These are phyloP conservation scores for Cercis canadensis DNA, from an alignment of 306 rosid species.

Conservation along the genomic window DNA sequence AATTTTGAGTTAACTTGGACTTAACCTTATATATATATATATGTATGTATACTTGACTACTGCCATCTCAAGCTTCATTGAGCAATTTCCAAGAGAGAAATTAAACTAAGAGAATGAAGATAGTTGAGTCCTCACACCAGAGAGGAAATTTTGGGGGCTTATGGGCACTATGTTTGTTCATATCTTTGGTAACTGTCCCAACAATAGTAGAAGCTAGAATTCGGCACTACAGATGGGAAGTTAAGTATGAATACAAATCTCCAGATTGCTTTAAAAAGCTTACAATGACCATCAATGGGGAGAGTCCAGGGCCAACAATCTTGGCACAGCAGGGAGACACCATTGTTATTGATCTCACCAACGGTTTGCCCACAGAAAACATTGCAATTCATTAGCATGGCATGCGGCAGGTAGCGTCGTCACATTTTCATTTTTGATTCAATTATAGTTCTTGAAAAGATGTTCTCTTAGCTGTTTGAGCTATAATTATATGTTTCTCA, in stretches of 20 bases:
- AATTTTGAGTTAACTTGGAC: no score
- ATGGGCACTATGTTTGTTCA: no score
- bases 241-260: slow-evolving; percentile 49
- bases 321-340: slow-evolving; percentile 60
- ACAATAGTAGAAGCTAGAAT: slow-evolving; percentile 38
- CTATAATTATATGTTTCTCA: no score
- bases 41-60: no score
- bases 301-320: slow-evolving; percentile 60
- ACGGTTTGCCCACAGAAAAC: slow-evolving; percentile 54
- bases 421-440: no score
- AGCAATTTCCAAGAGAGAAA: background rate
- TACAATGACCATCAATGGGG: slow-evolving; percentile 51
- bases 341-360: slow-evolving; percentile 50
- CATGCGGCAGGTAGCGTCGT: slow-evolving; percentile 49
- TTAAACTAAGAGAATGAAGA: background rate
- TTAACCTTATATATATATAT: no score
- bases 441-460: no score
- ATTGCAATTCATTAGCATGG: slow-evolving; percentile 71
- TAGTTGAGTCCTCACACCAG: background rate
- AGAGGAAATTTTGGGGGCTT: background rate
- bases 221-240: slow-evolving; percentile 53
- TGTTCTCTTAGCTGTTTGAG: no score
- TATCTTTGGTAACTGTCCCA: background rate
- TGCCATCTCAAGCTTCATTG: no score
- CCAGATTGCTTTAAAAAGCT: slow-evolving; percentile 63